Evolutionary conservation across 2,329 filamentous ascomycete genomes (phyloP).

Genomic region (Talaromyces piceae): DNA sequence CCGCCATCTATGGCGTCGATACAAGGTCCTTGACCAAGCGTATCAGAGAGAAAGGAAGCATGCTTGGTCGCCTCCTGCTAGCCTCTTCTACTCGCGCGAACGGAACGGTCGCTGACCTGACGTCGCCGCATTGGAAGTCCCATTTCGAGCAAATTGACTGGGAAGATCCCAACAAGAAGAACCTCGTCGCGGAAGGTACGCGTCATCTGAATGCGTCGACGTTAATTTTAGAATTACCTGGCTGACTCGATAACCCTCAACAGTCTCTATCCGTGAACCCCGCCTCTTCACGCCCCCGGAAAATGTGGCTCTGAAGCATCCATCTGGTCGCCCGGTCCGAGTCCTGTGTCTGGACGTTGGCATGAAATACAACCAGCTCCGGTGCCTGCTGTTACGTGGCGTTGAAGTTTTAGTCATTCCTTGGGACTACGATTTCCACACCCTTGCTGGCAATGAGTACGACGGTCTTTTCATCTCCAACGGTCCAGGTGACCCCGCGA

Average conservation of each 20-base stretch:
- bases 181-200: conserved; percentile 91
- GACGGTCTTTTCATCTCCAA: conserved; percentile 98
- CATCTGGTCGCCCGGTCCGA: conserved; percentile 77
- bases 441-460: conserved; percentile 70
- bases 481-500: conserved; percentile 89
- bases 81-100: conserved; percentile 49
- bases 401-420: conserved; percentile 92
- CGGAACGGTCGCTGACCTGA: conserved; percentile 30
- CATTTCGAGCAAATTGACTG: conserved; percentile 77
- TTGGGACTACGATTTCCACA: conserved; percentile 88
- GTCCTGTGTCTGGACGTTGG: conserved; percentile 93
- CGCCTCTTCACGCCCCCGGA: conserved; percentile 74
- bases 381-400: conserved; percentile 83
- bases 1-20: conserved; percentile 91
- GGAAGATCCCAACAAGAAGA: conserved; percentile 86
- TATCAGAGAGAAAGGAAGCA: conserved; percentile 88
- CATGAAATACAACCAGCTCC: conserved; percentile 95
- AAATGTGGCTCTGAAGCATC: conserved; percentile 68
- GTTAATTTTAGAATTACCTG: neutral
- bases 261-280: conserved; percentile 82
- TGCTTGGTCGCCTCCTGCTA: conserved; percentile 84
- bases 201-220: conserved; percentile 7
- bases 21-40: conserved; percentile 89
- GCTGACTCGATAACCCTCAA: conserved; percentile 32
- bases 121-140: conserved; percentile 37